Evolutionary conservation across 805 yeast genomes (phyloP), one percentile per base, ranked within the genome.

Genomic region (Jamesozyma piceae): DNA sequence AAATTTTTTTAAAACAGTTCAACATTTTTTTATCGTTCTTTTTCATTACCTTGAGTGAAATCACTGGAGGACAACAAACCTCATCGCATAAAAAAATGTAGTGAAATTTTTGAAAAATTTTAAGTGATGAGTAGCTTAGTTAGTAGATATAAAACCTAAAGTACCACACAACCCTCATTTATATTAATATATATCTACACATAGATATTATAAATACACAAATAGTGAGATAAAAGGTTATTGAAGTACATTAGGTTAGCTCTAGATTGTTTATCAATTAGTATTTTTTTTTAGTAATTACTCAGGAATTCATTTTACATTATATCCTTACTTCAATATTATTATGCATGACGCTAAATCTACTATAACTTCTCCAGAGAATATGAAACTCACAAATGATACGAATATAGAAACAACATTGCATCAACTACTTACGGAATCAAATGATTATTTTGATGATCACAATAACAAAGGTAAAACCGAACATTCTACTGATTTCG

Each of bases 361-460:
- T 9, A 30, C n/a, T 5, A 30, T 14, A 17, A 32, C 11, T 5
- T 32, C 21, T 32, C 21, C 19, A 18, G 28, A 11, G 11, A 9
- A 30, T 6, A 14, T 13, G 33, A 6, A 32, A 4, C 5, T 6
- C 5, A 6, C n/a, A 17, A 20, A 33, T 33, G 19, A 46, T 29
- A 37, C 41, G 14, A 51, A 51, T 17, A 39, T 54, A 30, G 58
- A 54, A 18, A 43, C 42, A 15, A 47, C 56, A 15, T 38, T 55
- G 26, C 57, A 54, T 39, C 51, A 50, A 37, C 42, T 57, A 27
- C 46, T 54, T 15, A 49, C 54, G 2, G 44, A 44, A 24, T 46
- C 45, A n/a, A 41, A 40, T 21, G 46, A 43, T 35, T 38, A 45
- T 34, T 39, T 44, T 26, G 36, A 31, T 14, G 37, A 41, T 20